Base-by-base conservation (phyloP, 495 filamentous ascomycete species). In the Neurospora africana region DNA sequence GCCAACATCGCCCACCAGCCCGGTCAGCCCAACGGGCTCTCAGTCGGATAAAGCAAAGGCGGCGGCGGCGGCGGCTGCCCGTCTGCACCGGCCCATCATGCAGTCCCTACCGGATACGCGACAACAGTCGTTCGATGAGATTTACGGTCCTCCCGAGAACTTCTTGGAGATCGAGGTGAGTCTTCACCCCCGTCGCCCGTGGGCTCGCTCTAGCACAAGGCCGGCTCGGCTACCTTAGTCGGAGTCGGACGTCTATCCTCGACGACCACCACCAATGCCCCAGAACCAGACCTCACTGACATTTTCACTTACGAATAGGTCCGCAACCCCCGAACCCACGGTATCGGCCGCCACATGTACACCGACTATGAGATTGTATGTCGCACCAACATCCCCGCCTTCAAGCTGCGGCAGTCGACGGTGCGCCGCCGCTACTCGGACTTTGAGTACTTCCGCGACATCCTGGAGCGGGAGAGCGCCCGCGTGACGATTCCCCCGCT, bases 361-460 rank as follows among this genome's bases (percentile, higher is more conserved):
- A 99, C 95, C 67, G 94, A 95, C 83, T 99, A 99, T 84, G 95
- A 98, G 83, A 97, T 99, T 76, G 84, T 95, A 73, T 97, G 94
- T 85, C 90, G 92, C 53, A 99, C 95, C 82, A 99, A 99, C 84
- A 99, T 99, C 80, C 95, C 95, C 72, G 94, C 96, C 75, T 99
- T 99, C 88, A 97, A 97, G 85, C 89, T 98, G 74, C 83, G 83
- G 61, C 83, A 92, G 79, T 93, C 91, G 67, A 86, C 88, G 73
- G 96, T 98, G 69, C 93, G 95, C 71, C 89, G 95, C 70, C 92
- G 95, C 35, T 99, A 99, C 83, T 94, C 91, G 72, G 95, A 99
- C 82, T 99, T 99, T 77, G 95, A 99, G 84, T 94, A 95, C 84
- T 99, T 99, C 84, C 93, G 95, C 76, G 95, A 99, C 80, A 97